Evolutionary conservation across 345 rosid species (phyloP), one percentile per base, ranked within the genome.

Genomic region (Boechera retrofracta): DNA sequence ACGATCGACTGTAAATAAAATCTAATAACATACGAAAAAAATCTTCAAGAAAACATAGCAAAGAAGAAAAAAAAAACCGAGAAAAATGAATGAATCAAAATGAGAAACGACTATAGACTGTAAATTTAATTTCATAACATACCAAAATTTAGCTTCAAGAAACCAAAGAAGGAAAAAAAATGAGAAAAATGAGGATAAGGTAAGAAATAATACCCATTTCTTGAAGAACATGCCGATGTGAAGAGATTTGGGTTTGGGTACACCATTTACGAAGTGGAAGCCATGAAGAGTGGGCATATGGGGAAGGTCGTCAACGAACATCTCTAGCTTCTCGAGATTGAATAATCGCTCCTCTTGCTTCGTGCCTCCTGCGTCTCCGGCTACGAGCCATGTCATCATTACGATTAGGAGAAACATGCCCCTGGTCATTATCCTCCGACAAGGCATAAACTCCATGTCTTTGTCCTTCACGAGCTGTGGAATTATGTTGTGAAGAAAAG

Each of bases 231-330:
- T 95, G 85, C 94, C 97, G 78, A 95, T 92, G 16, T 76, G 39
- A 36, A 95, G 83, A 11, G 77, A 77, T 74, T 77, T 87, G 7
- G 92, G 51, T 65, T 71, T 85, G 65, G 83, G 78, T 52, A 56
- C 69, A 32, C 88, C 88, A 54, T 77, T 57, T 9, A 74, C 77
- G n/a, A 82, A 47, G 26, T 79, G 64, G 61, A 63, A 92, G 26
- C 87, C 91, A 15, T 33, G 72, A 79, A 95, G 69, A 61, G 16
- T 87, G 1, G 97, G 97, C 75, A 95, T 85, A 68, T 88, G 85
- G 1, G 84, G 91, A 56, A 95, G 89, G 39, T 86, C 75, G 41
- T 92, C 98, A 2, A 95, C 96, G 61, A 90, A 95, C 97, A 83
- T 89, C 81, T 84, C 69, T 54, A 95, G 64, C 79, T 74, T 74